Evolutionary conservation across 2,329 filamentous ascomycete species (phyloP), one percentile per base, ranked within the genome.

Genomic region (Keithomyces neogunnii): DNA sequence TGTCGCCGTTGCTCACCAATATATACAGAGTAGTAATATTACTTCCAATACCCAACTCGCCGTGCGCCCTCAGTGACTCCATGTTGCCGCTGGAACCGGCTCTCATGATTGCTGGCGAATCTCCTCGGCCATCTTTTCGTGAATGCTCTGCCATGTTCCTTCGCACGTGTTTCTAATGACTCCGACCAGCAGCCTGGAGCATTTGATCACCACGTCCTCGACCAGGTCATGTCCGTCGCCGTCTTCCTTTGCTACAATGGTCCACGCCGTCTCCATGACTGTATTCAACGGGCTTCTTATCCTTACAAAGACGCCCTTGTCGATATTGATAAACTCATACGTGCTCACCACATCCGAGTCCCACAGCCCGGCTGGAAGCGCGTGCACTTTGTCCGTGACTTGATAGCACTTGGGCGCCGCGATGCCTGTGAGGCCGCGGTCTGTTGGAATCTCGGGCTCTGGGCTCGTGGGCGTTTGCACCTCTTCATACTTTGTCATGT

Each of bases 361-460:
- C 76, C 76, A 81, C 31, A 81, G 67, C 2, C 77, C 76, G 11
- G 75, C 75, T 3, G 77, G 77, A 29, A 81, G 66, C 38, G 75
- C 68, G 57, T 79, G 75, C 6, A 79, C 69, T 38, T 70, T 65
- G 55, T 77, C 74, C 5, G 69, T 75, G 29, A 80, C 74, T 33
- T 68, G 66, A 64, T 74, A 81, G 55, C 68, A 66, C 46, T 62
- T 60, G n/a, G 66, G 64, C 39, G 63, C 56, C 19, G 57, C 59
- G 31, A 62, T 52, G 29, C 62, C 58, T 19, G 51, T 53, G 33
- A 61, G 54, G 7, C 53, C 52, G 33, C 63, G 57, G 13, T 60
- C 62, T 10, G 62, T 57, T 2, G 69, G 64, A 9, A 67, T 61
- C 44, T 54, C 60, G n/a, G 61, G 60, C 10, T 59, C 55, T 1